Conservation (phyloP, 179 eudicot species). For the Beta macrorhiza region DNA sequence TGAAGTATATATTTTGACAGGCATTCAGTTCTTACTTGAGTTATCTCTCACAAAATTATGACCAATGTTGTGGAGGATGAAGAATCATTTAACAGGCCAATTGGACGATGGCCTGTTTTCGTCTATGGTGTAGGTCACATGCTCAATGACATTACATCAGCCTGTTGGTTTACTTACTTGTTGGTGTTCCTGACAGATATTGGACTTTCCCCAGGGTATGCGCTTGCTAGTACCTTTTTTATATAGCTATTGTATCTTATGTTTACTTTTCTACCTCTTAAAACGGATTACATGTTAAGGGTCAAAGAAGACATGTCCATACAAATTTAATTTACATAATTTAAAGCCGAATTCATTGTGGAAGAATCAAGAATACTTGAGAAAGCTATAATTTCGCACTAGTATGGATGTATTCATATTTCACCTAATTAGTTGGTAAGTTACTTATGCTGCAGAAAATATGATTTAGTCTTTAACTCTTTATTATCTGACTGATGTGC, state of each 20-base stretch:
- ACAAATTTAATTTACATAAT: neutral
- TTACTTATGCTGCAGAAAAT: neutral
- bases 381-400: neutral
- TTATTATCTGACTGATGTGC: neutral
- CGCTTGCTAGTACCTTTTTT: neutral
- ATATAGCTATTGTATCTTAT: neutral
- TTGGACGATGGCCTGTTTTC: slow-evolving; percentile 59
- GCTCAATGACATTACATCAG: slow-evolving; percentile 90
- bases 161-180: slow-evolving; percentile 96
- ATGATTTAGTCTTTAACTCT: neutral
- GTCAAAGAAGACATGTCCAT: too few relatives aligned
- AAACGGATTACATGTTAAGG: neutral
- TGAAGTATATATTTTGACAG: slow-evolving; percentile 14
- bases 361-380: neutral
- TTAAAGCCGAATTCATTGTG: neutral
- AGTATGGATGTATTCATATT: neutral
- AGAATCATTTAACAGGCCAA: slow-evolving; percentile 43
- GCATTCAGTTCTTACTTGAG: neutral
- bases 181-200: slow-evolving; percentile 82
- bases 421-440: neutral
- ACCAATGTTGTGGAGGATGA: slow-evolving; percentile 41
- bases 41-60: slow-evolving; percentile 27
- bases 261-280: neutral
- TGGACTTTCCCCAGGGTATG: slow-evolving; percentile 80
- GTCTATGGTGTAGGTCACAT: slow-evolving; percentile 89